Conservation (phyloP, 345 rosid species). For the Gossypium ekmanianum region DNA sequence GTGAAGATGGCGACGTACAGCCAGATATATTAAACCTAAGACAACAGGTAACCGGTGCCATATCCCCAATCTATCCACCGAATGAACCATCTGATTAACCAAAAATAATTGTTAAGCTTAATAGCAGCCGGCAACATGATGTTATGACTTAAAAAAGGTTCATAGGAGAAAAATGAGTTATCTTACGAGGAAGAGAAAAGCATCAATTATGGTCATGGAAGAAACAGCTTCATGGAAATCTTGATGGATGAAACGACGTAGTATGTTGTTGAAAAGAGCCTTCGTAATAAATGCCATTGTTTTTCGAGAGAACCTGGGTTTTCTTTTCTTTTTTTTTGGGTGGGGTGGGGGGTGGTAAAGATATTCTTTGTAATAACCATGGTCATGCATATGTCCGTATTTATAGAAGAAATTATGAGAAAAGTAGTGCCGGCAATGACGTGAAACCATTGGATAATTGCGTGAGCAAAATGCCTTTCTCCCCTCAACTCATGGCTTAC, state of each 20-base stretch:
- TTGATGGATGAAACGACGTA: slow-evolving; percentile 29
- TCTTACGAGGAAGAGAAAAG: slow-evolving; percentile 40
- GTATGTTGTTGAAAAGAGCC: slow-evolving; percentile 10
- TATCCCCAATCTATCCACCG: slow-evolving; percentile 36
- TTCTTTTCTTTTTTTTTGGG: not conserved
- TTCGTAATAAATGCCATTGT: slow-evolving; percentile 11
- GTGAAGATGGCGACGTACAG: slow-evolving; percentile 47
- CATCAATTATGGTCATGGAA: slow-evolving; percentile 39
- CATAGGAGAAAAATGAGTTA: not conserved
- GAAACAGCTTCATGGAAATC: slow-evolving; percentile 39
- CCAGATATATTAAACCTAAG: slow-evolving; percentile 42
- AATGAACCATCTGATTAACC: slow-evolving; percentile 42
- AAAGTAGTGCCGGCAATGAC: not conserved
- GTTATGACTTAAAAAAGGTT: no score
- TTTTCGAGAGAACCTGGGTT: not conserved
- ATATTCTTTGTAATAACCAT: not conserved
- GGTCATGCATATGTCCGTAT: not conserved
- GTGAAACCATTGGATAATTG: no score
- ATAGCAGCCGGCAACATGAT: no score
- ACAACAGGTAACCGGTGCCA: slow-evolving; percentile 58
- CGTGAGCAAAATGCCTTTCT: no score
- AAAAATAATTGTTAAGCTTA: not conserved
- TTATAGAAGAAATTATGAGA: not conserved
- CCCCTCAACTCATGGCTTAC: no score
- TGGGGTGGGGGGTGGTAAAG: not conserved